These are phyloP conservation scores for Handroanthus guayacan DNA, from an alignment of 257 asterid genomes.

Conservation along the genomic window DNA sequence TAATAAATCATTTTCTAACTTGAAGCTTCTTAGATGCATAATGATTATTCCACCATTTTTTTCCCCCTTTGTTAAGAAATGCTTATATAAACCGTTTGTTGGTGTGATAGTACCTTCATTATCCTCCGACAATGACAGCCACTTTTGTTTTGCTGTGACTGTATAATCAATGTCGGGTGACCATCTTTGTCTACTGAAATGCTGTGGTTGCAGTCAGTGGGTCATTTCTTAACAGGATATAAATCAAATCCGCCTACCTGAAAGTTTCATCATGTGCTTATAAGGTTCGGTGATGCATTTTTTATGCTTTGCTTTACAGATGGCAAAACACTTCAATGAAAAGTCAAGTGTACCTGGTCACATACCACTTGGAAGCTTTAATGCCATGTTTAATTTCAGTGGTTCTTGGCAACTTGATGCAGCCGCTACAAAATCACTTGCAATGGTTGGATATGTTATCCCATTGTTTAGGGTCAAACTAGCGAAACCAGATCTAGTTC, in stretches of 20 bases:
- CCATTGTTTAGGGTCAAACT: slow-evolving; percentile 67
- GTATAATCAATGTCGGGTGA: background rate
- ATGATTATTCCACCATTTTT: background rate
- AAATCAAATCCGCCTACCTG: background rate
- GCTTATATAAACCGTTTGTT: background rate
- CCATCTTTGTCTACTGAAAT: slow-evolving; percentile 26
- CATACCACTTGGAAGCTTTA: slow-evolving; percentile 93
- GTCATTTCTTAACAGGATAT: background rate
- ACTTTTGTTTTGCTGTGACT: background rate
- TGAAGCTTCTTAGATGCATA: background rate
- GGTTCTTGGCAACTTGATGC: slow-evolving; percentile 95
- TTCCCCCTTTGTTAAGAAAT: background rate
- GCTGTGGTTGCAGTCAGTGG: background rate
- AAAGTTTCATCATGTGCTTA: slow-evolving; percentile 9
- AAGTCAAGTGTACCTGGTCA: slow-evolving; percentile 69
- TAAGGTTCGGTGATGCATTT: slow-evolving; percentile 23
- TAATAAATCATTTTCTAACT: background rate
- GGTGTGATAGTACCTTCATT: background rate
- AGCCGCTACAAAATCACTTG: slow-evolving; percentile 89
- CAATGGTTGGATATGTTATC: slow-evolving; percentile 81
- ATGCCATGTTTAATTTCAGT: slow-evolving; percentile 97
- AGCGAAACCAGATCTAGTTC: slow-evolving; percentile 54
- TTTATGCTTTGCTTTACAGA: slow-evolving; percentile 59
- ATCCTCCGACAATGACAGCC: background rate
- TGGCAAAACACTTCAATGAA: slow-evolving; percentile 87